A percentile compares a stretch with the other conserved stretches of the same genome.
Conservation (phyloP, 2,329 filamentous ascomycete genomes). For the Teratosphaeria gauchensis region DNA sequence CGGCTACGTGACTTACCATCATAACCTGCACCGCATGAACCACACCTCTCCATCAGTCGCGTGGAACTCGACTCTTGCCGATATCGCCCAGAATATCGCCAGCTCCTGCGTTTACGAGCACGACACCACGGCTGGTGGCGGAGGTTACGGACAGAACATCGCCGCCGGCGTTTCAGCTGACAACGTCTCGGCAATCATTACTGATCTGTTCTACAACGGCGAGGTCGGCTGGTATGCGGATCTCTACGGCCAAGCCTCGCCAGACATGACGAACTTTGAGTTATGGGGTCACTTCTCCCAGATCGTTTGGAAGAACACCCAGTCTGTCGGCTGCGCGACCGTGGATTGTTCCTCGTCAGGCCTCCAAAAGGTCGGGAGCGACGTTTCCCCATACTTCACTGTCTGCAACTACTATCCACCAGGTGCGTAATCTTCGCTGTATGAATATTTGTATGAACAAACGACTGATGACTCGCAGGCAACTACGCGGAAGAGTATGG, state of each 20-base stretch:
- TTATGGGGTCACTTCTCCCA: constrained; percentile 68
- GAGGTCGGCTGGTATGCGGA: constrained; percentile 52
- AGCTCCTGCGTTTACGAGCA: constrained; percentile 63
- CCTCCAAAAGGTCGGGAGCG: constrained; percentile 33
- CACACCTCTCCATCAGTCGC: constrained; percentile 57
- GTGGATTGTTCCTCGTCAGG: constrained; percentile 44
- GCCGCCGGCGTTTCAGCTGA: constrained; percentile 53
- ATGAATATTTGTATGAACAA: constrained; percentile 4
- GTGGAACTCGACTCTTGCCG: constrained; percentile 58
- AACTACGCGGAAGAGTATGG: constrained; percentile 48
- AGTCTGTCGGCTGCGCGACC: constrained; percentile 53
- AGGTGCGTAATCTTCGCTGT: constrained; percentile 44
- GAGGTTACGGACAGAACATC: constrained; percentile 84
- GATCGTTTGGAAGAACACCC: constrained; percentile 59
- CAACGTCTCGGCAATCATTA: constrained; percentile 59
- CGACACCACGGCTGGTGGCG: constrained; percentile 51
- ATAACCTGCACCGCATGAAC: constrained; percentile 80
- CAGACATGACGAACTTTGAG: constrained; percentile 54
- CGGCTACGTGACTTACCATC: constrained; percentile 52
- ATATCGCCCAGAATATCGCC: constrained; percentile 56
- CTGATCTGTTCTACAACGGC: constrained; percentile 80
- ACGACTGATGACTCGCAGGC: constrained; percentile 27
- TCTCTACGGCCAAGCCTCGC: constrained; percentile 50
- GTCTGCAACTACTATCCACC: constrained; percentile 79
- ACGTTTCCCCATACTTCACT: constrained; percentile 54